A percentile compares a stretch with the other conserved stretches of the same genome.
Conservation (phyloP, 163 green algal genomes). For the Prototheca stagnorum region DNA sequence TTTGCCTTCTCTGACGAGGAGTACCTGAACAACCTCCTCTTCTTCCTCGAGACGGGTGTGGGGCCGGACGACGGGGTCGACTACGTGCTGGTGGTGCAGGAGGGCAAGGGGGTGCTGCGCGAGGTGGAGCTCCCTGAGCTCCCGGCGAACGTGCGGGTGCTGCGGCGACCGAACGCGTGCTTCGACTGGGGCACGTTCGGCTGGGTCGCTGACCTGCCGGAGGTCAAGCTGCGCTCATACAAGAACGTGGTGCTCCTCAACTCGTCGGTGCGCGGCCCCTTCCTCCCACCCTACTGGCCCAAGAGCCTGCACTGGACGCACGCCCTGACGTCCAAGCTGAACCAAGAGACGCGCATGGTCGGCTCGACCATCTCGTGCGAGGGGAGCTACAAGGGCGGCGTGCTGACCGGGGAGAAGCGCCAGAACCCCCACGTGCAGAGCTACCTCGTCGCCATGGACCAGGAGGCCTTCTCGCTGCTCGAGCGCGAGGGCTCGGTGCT, state of each 20-base stretch:
- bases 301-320: conserved; percentile 42
- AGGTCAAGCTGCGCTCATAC: conserved; percentile 25
- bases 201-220: conserved; percentile 21
- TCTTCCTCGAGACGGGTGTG: conserved; percentile 25
- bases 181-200: conserved; percentile 49
- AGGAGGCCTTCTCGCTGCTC: conserved; percentile 12
- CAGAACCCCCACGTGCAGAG: conserved; percentile 54
- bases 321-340: conserved; percentile 31
- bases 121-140: conserved; percentile 5
- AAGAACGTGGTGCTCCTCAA: conserved; percentile 59
- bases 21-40: conserved; percentile 24
- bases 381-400: conserved; percentile 11
- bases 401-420: conserved; percentile 12
- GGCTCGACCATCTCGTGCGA: conserved; percentile 32
- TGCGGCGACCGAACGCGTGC: conserved; percentile 36
- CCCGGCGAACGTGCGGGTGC: conserved; percentile 30
- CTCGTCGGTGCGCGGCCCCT: conserved; percentile 45
- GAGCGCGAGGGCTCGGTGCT: conserved; percentile 12
- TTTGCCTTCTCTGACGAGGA: conserved; percentile 21
- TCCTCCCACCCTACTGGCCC: conserved; percentile 41
- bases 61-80: conserved; percentile 10
- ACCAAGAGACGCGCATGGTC: conserved; percentile 28
- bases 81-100: conserved; percentile 23
- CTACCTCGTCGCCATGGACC: conserved; percentile 49
- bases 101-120: conserved; percentile 5